Evolutionary conservation across 176 grass and related monocot species (phyloP).

Genomic region (Bonia amplexicaulis): DNA sequence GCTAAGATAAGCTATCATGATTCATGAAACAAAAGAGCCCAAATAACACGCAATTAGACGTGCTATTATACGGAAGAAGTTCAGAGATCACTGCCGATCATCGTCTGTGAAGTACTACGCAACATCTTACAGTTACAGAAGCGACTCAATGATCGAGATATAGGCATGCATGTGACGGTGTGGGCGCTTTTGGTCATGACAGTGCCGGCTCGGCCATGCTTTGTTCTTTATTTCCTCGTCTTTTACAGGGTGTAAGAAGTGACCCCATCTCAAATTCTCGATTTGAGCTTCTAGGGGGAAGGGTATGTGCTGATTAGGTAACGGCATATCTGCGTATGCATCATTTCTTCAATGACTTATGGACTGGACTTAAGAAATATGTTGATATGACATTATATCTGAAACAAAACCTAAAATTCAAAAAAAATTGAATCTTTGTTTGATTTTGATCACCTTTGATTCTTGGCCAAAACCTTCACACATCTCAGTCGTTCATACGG

Average conservation of each 20-base stretch:
- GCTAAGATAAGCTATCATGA: neutral
- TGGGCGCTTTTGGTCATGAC: neutral
- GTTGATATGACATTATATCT: too few relatives aligned
- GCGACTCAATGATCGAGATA: constrained; percentile 2
- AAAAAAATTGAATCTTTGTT: too few relatives aligned
- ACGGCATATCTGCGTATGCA: too few relatives aligned
- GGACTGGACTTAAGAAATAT: too few relatives aligned
- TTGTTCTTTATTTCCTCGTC: constrained; percentile 5
- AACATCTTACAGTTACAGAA: neutral
- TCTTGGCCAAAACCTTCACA: too few relatives aligned
- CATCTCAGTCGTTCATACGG: too few relatives aligned
- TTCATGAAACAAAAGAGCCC: neutral
- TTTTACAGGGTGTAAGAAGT: constrained; percentile 21
- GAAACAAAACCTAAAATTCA: too few relatives aligned
- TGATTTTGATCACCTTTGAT: too few relatives aligned
- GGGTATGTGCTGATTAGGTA: neutral
- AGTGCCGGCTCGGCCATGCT: constrained; percentile 3
- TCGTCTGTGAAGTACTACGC: neutral
- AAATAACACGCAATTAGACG: neutral
- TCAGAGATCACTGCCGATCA: neutral
- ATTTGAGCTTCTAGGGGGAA: neutral
- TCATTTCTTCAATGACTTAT: too few relatives aligned
- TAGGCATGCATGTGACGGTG: neutral
- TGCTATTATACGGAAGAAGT: neutral
- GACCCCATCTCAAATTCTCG: neutral